These are phyloP conservation scores for Suillus americanus DNA, from an alignment of 768 basidiomycete species.

Conservation along the genomic window DNA sequence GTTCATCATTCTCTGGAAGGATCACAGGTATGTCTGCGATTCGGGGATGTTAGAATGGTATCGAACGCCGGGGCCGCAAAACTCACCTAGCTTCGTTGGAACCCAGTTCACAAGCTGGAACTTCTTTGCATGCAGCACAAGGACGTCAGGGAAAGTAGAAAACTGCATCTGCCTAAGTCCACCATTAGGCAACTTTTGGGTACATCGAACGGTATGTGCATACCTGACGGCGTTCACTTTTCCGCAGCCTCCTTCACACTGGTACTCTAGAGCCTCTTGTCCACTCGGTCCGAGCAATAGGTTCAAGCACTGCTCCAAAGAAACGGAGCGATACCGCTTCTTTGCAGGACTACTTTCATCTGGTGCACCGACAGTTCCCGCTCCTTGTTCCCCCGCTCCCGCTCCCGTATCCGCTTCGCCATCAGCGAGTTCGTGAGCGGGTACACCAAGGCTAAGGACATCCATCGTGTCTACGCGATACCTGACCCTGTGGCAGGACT, in stretches of 20 bases:
- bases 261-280: slow-evolving; percentile 73
- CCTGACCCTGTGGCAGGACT: slow-evolving; percentile 73
- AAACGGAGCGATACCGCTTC: slow-evolving; percentile 60
- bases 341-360: slow-evolving; percentile 38
- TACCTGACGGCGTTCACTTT: slow-evolving; percentile 55
- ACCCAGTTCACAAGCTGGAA: slow-evolving; percentile 98
- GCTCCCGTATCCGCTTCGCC: slow-evolving; percentile 15
- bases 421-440: slow-evolving; percentile 44
- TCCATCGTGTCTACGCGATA: slow-evolving; percentile 80
- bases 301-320: slow-evolving; percentile 61
- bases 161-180: slow-evolving; percentile 65
- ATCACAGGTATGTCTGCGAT: slow-evolving; percentile 79
- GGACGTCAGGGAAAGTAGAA: slow-evolving; percentile 83
- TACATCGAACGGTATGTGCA: neutral
- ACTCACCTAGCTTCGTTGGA: slow-evolving; percentile 85
- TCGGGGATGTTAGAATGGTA: neutral
- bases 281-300: slow-evolving; percentile 43
- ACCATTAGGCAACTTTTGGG: neutral
- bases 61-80: neutral
- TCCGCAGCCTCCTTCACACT: slow-evolving; percentile 71
- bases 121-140: slow-evolving; percentile 89
- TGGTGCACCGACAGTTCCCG: neutral
- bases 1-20: slow-evolving; percentile 54
- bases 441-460: slow-evolving; percentile 77
- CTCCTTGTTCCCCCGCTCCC: neutral